Base-by-base conservation (phyloP, 495 filamentous ascomycete genomes). In the Xylaria longipes region DNA sequence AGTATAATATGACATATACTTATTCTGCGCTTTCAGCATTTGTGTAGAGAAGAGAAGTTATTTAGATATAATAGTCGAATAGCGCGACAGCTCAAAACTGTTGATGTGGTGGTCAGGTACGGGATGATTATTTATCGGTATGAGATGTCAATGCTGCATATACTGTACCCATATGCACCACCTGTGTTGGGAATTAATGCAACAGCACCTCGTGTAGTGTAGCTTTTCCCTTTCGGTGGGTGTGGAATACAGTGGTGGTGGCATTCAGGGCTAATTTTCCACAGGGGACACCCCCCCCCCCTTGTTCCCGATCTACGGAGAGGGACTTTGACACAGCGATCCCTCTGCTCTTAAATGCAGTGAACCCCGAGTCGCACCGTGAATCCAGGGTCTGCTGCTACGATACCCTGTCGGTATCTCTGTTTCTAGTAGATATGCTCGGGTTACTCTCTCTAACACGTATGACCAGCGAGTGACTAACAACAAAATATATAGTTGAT, bases 241-340 rank as follows among this genome's bases (percentile, higher is more conserved):
- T 70, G 68, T 70, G 68, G 45, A 0, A 69, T 60, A 15, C 37
- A 41, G 1, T 1, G 15, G 17, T n/a, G n/a, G n/a, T n/a, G n/a
- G n/a, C n/a, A n/a, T n/a, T n/a, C n/a, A n/a, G n/a, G n/a, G n/a
- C n/a, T n/a, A n/a, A n/a, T n/a, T n/a, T n/a, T n/a, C n/a, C n/a
- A n/a, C n/a, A 46, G 45, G 50, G 52, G 48, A 2, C 25, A 37
- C 15, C 57, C 57, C 57, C 52, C 25, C 22, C 15, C 57, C 57
- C 57, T 65, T 65, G 41, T 37, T 50, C 41, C 63, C 45, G 63
- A 65, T 65, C 45, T 33, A 27, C 63, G 63, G 63, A 65, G 45
- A 50, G 20, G 25, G 63, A 35, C 41, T 46, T 50, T 46, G 43
- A 7, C 60, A 29, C 60, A 29, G 37, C 45, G 37, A 63, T 63